Conservation (phyloP, 2,329 filamentous ascomycete species). For the Trichophyton schoenleinii region DNA sequence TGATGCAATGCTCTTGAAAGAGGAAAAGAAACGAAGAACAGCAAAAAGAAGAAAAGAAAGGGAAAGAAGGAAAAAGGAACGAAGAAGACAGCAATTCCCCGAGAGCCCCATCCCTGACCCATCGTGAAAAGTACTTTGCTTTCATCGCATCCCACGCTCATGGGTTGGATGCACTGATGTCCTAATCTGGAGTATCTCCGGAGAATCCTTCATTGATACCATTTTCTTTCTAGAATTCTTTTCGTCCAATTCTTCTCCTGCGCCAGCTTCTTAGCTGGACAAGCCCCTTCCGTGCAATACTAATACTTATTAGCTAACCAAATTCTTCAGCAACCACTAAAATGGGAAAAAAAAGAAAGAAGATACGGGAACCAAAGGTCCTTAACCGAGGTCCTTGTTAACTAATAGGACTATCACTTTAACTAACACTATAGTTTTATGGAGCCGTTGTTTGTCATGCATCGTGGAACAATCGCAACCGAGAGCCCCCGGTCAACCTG, state of each 20-base stretch:
- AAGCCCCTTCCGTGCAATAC: background rate
- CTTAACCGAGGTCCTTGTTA: background rate
- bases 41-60: background rate
- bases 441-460: background rate
- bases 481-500: too few species aligned
- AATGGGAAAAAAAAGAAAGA: background rate
- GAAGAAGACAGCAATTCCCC: background rate
- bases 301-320: background rate
- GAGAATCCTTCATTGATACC: background rate
- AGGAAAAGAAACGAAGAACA: background rate
- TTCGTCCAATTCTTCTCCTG: background rate
- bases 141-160: background rate
- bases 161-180: constrained; percentile 1
- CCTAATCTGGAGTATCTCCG: background rate
- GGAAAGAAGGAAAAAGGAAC: background rate
- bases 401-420: background rate
- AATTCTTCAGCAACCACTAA: background rate
- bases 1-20: background rate
- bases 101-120: background rate
- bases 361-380: background rate
- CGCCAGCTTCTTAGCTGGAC: background rate
- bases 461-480: constrained; percentile 3
- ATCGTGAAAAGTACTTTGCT: background rate
- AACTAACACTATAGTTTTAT: background rate
- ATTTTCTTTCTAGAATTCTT: too few species aligned